These are phyloP conservation scores for Kazachstania sp. DNA, from an alignment of 1,139 yeast genomes.

Conservation along the genomic window DNA sequence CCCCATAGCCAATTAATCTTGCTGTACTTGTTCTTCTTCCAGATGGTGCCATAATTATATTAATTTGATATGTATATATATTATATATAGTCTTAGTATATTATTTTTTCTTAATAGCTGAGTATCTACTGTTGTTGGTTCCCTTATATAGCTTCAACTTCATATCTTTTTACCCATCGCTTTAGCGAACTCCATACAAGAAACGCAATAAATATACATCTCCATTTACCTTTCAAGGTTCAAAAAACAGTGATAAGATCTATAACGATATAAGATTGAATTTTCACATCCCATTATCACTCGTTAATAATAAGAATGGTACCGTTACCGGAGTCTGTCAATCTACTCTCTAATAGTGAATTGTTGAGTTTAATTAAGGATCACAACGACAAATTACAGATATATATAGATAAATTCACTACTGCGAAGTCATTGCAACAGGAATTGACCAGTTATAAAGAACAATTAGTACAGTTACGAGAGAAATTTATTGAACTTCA, in stretches of 20 bases:
- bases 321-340: slow-evolving; percentile 19
- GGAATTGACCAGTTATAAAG: slow-evolving; percentile 8
- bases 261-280: no score
- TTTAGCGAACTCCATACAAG: no score
- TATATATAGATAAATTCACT: slow-evolving; percentile 21
- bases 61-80: no score
- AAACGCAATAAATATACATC: no score
- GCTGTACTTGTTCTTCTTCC: not conserved
- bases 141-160: no score
- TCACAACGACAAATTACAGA: slow-evolving; percentile 14
- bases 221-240: no score
- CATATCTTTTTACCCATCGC: no score
- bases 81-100: no score
- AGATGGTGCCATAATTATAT: not conserved
- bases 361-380: slow-evolving; percentile 15
- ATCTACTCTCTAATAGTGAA: slow-evolving; percentile 20
- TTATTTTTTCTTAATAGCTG: not conserved
- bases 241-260: no score
- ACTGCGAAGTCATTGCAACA: slow-evolving; percentile 10
- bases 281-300: no score
- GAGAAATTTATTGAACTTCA: slow-evolving; percentile 15
- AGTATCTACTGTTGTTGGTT: not conserved
- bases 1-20: slow-evolving; percentile 3
- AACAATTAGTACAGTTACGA: slow-evolving; percentile 12
- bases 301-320: not conserved